phyloP scores from a whole-genome alignment of 2,329 filamentous ascomycete genomes.

The Aspergillus proliferans region DNA sequence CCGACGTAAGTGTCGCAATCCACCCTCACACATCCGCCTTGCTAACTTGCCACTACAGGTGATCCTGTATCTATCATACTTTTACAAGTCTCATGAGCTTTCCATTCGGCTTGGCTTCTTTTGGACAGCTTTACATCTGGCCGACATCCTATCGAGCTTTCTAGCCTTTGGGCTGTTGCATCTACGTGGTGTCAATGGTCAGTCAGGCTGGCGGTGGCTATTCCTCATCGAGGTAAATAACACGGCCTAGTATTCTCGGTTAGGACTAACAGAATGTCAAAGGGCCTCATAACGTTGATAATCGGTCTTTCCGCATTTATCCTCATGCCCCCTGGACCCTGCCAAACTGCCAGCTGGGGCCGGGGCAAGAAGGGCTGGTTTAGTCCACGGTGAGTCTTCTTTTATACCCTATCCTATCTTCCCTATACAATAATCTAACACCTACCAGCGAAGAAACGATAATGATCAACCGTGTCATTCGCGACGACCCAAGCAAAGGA shows the following conservation, averaged over 20 bases:
- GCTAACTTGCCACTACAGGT: background rate
- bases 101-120: slow-evolving; percentile 39
- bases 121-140: slow-evolving; percentile 30
- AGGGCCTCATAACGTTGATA: background rate
- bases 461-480: slow-evolving; percentile 53
- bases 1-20: background rate
- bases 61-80: slow-evolving; percentile 59
- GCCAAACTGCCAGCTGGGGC: slow-evolving; percentile 2
- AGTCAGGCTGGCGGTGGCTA: slow-evolving; percentile 31
- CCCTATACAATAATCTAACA: too few relatives aligned
- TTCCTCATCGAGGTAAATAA: slow-evolving; percentile 29
- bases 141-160: slow-evolving; percentile 38
- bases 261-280: slow-evolving; percentile 22
- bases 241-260: slow-evolving; percentile 31
- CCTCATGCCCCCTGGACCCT: slow-evolving; percentile 1
- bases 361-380: slow-evolving; percentile 31
- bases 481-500: slow-evolving; percentile 48
- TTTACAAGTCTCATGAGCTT: slow-evolving; percentile 62
- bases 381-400: background rate
- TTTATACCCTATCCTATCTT: too few relatives aligned
- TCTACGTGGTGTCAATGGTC: slow-evolving; percentile 24
- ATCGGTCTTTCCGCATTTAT: slow-evolving; percentile 40
- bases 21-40: too few relatives aligned
- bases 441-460: slow-evolving; percentile 47
- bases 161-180: slow-evolving; percentile 38